Evolutionary conservation across 345 rosid genomes (phyloP), one percentile per base, ranked within the genome.

Genomic region (Kernera saxatilis): DNA sequence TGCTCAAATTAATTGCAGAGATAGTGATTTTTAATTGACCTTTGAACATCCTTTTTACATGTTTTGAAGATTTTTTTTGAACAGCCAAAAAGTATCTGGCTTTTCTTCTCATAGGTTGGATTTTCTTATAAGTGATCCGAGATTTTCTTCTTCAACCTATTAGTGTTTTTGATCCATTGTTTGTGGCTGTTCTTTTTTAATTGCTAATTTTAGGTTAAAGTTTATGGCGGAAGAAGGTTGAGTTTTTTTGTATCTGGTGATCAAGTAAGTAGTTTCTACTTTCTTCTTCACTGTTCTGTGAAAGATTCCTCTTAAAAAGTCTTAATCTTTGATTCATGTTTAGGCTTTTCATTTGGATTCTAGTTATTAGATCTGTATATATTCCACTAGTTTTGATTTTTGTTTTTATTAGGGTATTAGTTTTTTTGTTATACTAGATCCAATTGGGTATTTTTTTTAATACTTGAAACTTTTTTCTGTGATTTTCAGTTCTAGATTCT

Each of bases 1-100:
- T 63, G 39, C 37, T 27, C 44, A 37, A 55, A 75, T 87, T 84
- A 59, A 80, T 78, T 73, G 71, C 84, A 68, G 69, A 51, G 77
- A 72, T 27, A 41, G 54, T 63, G 75, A 55, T 45, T 56, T 76
- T 70, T 37, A 40, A 48, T 67, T 49, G 68, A 58, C 72, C 78
- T 74, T 67, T 66, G 67, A 66, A 74, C 71, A 74, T 67, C 72
- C 60, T 5, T 58, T 65, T 74, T 57, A 11, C 44, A 46, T 57
- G 30, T 58, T 39, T 36, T 46, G 30, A 21, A 23, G 27, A 36
- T 50, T 49, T 74, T n/a, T 0, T 6, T 39, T 14, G 0, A 26
- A 35, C 65, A 43, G 29, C 64, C 36, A 43, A 40, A 30, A 71
- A 63, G 15, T 18, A 29, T 73, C 61, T 67, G 35, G 15, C 48